Evolutionary conservation across 805 yeast species (phyloP), one percentile per base, ranked within the genome.

Genomic region (Candida stauntonica): DNA sequence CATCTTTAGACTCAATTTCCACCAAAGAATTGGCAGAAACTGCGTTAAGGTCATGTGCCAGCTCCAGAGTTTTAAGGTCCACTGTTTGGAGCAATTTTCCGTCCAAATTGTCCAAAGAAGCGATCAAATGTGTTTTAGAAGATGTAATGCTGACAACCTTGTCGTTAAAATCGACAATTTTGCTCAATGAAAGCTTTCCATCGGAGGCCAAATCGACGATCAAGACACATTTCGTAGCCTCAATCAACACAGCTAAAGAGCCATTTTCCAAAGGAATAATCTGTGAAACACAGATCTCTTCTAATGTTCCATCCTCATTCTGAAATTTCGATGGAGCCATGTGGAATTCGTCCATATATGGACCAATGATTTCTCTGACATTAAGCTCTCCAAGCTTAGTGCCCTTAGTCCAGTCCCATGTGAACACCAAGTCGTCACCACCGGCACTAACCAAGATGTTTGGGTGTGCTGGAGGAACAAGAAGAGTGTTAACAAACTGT

Each of bases 381-480:
- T 76, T 70, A 31, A 81, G 66, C 37, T 68, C 68, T 20, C 68
- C 65, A 4, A 83, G 42, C 41, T 73, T 63, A 39, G 63, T 58
- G 26, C 67, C 64, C 12, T 62, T 55, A 37, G 58, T 59, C 95
- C 97, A 88, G 45, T 85, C 70, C 97, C 98, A 91, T 15, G 78
- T 57, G 43, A 74, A 68, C 11, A 93, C 54, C 48, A 61, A 77
- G 37, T 75, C 77, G 57, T 93, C 99, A 48, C 99, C 99, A 26
- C 99, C 99, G 4, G 82, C 98, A 55, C 93, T 81, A 17, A 89
- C 60, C 37, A 93, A 66, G 15, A 75, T 53, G 17, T 65, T 55
- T 4, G 64, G 55, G 26, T 75, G 60, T 68, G 79, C 77, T 4
- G 57, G 45, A 17, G 87, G 81, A 12, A 79, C 63, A 23, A 69